These are phyloP conservation scores for Trichoderma asperellum DNA, from an alignment of 2,329 filamentous ascomycete genomes.

Conservation along the genomic window DNA sequence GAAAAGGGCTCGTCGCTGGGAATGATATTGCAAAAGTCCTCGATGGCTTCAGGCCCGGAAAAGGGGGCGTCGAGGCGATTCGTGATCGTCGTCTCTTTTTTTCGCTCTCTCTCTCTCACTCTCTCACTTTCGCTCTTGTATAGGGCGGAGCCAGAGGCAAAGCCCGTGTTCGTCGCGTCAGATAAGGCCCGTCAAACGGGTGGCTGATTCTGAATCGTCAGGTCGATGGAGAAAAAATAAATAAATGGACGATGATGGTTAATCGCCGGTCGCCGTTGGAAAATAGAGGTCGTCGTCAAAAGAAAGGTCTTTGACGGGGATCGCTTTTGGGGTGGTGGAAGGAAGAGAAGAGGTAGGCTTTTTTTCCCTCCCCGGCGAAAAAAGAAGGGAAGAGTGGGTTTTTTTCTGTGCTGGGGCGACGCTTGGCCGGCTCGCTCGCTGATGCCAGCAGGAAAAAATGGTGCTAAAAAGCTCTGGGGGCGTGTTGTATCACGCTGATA, in stretches of 20 bases:
- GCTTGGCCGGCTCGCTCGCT: constrained; percentile 24
- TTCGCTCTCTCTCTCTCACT: constrained; percentile 19
- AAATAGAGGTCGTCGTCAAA: constrained; percentile 20
- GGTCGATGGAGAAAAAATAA: background rate
- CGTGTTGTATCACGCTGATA: background rate
- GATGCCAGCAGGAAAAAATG: constrained; percentile 5
- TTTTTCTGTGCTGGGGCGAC: constrained; percentile 24
- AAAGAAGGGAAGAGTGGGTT: constrained; percentile 29
- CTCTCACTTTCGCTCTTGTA: background rate
- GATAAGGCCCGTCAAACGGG: constrained; percentile 10
- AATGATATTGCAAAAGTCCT: background rate
- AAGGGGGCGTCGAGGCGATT: constrained; percentile 12
- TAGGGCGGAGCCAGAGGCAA: constrained; percentile 10
- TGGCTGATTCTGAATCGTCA: background rate
- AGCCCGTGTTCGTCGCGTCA: constrained; percentile 28
- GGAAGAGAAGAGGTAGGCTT: constrained; percentile 29
- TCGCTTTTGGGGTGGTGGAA: constrained; percentile 13
- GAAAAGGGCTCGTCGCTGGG: constrained; percentile 26
- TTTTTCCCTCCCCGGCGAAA: constrained; percentile 26
- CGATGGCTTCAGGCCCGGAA: constrained; percentile 30
- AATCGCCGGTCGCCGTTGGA: constrained; percentile 29
- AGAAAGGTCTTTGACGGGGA: constrained; percentile 11
- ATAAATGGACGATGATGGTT: constrained; percentile 24
- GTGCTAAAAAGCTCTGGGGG: background rate
- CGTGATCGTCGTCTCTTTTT: background rate